Conservation (phyloP, 2,329 filamentous ascomycete genomes). For the Aphanocladium album region DNA sequence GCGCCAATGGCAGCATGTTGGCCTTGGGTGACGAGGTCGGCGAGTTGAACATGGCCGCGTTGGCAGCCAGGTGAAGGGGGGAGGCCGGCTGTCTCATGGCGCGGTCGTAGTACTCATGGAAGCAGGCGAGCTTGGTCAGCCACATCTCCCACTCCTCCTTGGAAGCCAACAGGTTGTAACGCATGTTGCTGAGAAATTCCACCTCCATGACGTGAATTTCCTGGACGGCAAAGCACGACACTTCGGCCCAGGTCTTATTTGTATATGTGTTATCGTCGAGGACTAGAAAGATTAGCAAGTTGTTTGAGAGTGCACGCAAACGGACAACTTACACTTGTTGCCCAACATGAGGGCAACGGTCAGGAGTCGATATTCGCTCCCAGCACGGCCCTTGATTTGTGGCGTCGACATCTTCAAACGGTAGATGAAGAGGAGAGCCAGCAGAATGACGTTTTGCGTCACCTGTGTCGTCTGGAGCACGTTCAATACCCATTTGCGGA, state of each 20-base stretch:
- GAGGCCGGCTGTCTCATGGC: slow-evolving; percentile 47
- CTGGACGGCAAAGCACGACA: slow-evolving; percentile 85
- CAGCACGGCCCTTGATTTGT: slow-evolving; percentile 80
- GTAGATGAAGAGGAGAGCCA: slow-evolving; percentile 90
- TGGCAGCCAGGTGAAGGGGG: slow-evolving; percentile 33
- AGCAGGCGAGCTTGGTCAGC: slow-evolving; percentile 77
- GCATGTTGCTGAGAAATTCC: slow-evolving; percentile 98
- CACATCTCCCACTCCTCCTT: slow-evolving; percentile 82
- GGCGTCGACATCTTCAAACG: slow-evolving; percentile 87
- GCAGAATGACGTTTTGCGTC: slow-evolving; percentile 86
- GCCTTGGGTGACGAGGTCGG: slow-evolving; percentile 47
- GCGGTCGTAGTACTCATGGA: slow-evolving; percentile 75
- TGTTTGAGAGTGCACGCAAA: background rate
- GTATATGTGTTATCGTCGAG: slow-evolving; percentile 98
- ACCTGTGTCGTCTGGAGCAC: slow-evolving; percentile 93
- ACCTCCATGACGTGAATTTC: slow-evolving; percentile 99
- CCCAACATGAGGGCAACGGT: slow-evolving; percentile 96
- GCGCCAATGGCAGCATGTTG: slow-evolving; percentile 24
- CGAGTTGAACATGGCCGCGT: slow-evolving; percentile 30
- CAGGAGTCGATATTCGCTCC: slow-evolving; percentile 87
- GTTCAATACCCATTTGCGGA: slow-evolving; percentile 88
- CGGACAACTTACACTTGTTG: slow-evolving; percentile 74
- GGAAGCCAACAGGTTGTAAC: slow-evolving; percentile 85
- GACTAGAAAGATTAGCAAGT: slow-evolving; percentile 46
- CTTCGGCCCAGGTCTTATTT: slow-evolving; percentile 99